Evolutionary conservation across 2,329 filamentous ascomycete species (phyloP).

Genomic region (Nakataea oryzae): DNA sequence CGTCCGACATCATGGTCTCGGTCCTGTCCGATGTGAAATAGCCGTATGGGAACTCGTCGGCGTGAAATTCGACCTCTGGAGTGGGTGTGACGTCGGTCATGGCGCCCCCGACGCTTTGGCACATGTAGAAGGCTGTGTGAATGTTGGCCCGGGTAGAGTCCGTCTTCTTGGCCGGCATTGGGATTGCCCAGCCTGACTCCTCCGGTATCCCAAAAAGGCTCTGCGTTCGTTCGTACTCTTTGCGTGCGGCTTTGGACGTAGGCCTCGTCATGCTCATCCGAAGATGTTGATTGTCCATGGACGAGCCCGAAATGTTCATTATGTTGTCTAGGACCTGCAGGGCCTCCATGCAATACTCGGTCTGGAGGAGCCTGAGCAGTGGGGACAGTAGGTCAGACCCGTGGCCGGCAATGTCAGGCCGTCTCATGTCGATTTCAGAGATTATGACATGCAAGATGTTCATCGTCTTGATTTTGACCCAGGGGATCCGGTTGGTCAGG

Average conservation of each 20-base stretch:
- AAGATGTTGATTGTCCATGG: constrained; percentile 88
- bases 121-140: constrained; percentile 92
- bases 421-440: constrained; percentile 85
- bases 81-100: constrained; percentile 54
- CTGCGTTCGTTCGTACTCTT: constrained; percentile 89
- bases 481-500: constrained; percentile 76
- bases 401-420: constrained; percentile 78
- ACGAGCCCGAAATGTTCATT: constrained; percentile 84
- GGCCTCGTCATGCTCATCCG: constrained; percentile 97
- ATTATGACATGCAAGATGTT: constrained; percentile 76
- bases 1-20: constrained; percentile 89
- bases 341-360: constrained; percentile 87
- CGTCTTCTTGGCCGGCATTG: constrained; percentile 82
- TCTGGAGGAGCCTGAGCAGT: constrained; percentile 77
- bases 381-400: constrained; percentile 94
- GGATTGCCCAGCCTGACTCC: constrained; percentile 91
- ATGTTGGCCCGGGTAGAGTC: constrained; percentile 82
- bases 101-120: constrained; percentile 55
- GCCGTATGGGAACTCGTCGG: constrained; percentile 76
- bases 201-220: constrained; percentile 96
- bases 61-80: constrained; percentile 84
- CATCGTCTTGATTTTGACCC: constrained; percentile 92
- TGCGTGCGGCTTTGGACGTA: constrained; percentile 74
- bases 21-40: constrained; percentile 72
- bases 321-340: constrained; percentile 88